These are phyloP conservation scores for Berkeleyomyces rouxiae DNA, from an alignment of 2,329 filamentous ascomycete genomes.

Conservation along the genomic window DNA sequence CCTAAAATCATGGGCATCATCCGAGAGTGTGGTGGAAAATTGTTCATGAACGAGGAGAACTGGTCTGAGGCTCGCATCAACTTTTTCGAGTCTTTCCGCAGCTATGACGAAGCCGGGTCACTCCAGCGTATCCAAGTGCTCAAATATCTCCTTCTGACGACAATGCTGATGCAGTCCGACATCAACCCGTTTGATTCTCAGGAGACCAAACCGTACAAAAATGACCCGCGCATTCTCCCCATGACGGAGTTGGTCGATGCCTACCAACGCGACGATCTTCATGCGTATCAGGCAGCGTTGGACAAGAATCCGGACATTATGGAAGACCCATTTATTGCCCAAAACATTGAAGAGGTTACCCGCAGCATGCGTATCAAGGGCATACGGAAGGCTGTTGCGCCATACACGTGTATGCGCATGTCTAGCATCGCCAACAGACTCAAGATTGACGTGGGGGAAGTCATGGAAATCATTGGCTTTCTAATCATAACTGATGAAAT, in stretches of 20 bases:
- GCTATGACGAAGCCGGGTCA: conserved; percentile 95
- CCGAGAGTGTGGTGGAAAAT: conserved; percentile 94
- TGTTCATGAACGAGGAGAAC: conserved; percentile 99
- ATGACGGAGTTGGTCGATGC: conserved; percentile 97
- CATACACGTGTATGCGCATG: conserved; percentile 83
- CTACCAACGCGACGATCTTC: conserved; percentile 89
- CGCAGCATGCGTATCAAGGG: conserved; percentile 97
- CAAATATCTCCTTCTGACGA: conserved; percentile 89
- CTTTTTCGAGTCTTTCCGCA: conserved; percentile 97
- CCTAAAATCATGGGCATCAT: conserved; percentile 99
- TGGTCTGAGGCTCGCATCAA: conserved; percentile 95
- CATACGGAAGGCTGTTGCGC: conserved; percentile 79
- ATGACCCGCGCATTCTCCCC: conserved; percentile 81
- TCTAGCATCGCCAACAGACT: conserved; percentile 77
- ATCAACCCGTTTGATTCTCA: conserved; percentile 99
- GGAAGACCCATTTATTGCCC: conserved; percentile 86
- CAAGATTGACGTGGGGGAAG: conserved; percentile 68
- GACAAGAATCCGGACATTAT: conserved; percentile 78
- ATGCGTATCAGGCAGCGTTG: conserved; percentile 75
- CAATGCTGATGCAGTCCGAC: conserved; percentile 95
- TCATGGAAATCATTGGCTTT: conserved; percentile 90
- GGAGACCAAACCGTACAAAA: conserved; percentile 96
- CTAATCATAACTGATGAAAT: conserved; percentile 84
- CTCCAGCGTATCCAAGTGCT: conserved; percentile 83
- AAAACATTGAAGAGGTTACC: conserved; percentile 98